Percentiles rank a stretch among this genome's conserved stretches.
These are phyloP conservation scores for Aspergillus bertholletiae DNA, from an alignment of 495 filamentous ascomycete genomes.

Conservation along the genomic window DNA sequence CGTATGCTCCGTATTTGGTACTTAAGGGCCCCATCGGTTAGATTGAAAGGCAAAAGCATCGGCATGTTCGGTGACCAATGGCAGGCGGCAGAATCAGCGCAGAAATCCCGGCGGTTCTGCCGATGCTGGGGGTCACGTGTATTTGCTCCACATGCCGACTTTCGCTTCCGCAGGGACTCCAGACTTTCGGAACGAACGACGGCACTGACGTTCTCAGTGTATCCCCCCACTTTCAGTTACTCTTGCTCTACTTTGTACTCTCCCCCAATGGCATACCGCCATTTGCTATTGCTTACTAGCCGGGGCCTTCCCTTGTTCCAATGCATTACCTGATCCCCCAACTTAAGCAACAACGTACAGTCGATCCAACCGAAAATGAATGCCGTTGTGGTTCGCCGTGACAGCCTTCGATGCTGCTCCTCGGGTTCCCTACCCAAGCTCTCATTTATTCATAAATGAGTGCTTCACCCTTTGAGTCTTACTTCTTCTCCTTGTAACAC, in stretches of 20 bases:
- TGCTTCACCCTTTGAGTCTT: constrained; percentile 5
- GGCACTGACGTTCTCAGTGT: constrained; percentile 20
- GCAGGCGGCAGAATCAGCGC: neutral
- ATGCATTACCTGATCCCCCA: constrained; percentile 2
- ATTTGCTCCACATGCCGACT: constrained; percentile 31
- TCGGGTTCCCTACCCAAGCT: constrained; percentile 24
- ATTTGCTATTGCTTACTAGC: constrained; percentile 4
- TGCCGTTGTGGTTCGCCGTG: constrained; percentile 39
- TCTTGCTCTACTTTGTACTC: neutral
- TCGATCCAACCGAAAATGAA: constrained; percentile 38
- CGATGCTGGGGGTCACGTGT: constrained; percentile 28
- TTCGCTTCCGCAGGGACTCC: constrained; percentile 18
- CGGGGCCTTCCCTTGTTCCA: neutral
- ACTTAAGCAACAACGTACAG: constrained; percentile 25
- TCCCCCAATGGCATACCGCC: constrained; percentile 1
- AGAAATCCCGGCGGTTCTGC: constrained; percentile 29
- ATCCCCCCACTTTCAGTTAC: no score
- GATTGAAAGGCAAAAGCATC: neutral
- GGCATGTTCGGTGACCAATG: constrained; percentile 9
- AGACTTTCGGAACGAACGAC: constrained; percentile 21
- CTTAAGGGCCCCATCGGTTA: neutral
- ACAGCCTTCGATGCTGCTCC: constrained; percentile 10
- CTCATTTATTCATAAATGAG: constrained; percentile 31
- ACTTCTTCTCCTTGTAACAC: constrained; percentile 3
- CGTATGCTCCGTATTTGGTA: no score